Evolutionary conservation across 1,139 yeast species (phyloP), one percentile per base, ranked within the genome.

Genomic region (Hyphopichia buzzinii): DNA sequence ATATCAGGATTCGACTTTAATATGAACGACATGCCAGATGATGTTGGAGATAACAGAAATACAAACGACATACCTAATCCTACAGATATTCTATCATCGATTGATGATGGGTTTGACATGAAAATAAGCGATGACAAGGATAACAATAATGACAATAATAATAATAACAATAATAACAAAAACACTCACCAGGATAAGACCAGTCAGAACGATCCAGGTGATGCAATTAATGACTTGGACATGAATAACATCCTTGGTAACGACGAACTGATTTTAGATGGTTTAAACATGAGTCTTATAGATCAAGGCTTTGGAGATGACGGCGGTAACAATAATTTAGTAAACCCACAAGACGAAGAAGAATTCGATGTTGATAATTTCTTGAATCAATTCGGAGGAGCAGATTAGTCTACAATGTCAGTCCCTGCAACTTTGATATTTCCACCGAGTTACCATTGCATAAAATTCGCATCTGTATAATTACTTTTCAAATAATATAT

Each of bases 331-430:
- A 28, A 37, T n/a, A 49, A 42, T 26, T 39, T 38, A 13, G 53
- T 47, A 24, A 55, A 44, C 14, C 39, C 46, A 22, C 62, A 57
- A 16, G 64, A 60, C 24, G 61, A 49, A 28, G 67, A 60, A 30
- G 76, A 69, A 42, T 71, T 71, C 48, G 76, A 71, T 43, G 76
- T 71, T 29, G 77, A 71, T 41, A 68, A 61, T 44, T 71, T 71
- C 46, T 59, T 71, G 44, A 69, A 68, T 45, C 76, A 71, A 46
- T 69, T 69, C 49, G 74, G 74, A 5, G 67, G 55, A 25, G 56
- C 54, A 27, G 63, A 59, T 28, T 53, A 39, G 30, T 13, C 26
- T n/a, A 10, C 6, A 27, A 5, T 25, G 7, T 8, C 12, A n/a
- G n/a, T n/a, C n/a, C n/a, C n/a, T n/a, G n/a, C n/a, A n/a, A n/a